phyloP scores from a whole-genome alignment of 2,329 filamentous ascomycete species.

The Trichoderma koningii region DNA sequence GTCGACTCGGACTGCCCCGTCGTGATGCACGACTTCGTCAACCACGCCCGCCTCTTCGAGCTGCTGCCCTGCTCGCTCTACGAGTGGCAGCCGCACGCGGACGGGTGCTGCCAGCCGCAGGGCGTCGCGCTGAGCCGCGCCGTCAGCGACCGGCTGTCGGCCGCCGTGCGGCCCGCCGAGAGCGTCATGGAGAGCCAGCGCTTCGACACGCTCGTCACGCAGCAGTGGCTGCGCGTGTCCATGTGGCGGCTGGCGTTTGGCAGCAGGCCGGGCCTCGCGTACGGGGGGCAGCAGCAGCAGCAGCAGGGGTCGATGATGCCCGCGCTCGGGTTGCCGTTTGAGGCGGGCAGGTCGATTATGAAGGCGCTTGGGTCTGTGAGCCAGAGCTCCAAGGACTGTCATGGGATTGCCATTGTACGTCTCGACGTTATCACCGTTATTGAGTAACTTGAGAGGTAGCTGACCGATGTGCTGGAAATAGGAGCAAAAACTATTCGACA shows the following conservation, averaged over 20 bases:
- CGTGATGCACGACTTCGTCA: conserved; percentile 41
- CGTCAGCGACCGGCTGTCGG: conserved; percentile 36
- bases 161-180: conserved; percentile 34
- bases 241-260: conserved; percentile 41
- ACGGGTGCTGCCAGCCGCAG: conserved; percentile 30
- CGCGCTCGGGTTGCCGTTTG: conserved; percentile 34
- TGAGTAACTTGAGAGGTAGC: background rate
- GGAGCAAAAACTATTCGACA: conserved; percentile 41
- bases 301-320: conserved; percentile 29
- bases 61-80: conserved; percentile 36
- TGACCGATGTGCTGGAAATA: conserved; percentile 13
- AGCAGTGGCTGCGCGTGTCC: conserved; percentile 38
- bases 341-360: conserved; percentile 39
- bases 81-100: conserved; percentile 36
- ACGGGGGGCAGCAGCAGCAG: background rate
- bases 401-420: conserved; percentile 39
- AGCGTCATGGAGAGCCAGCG: conserved; percentile 39
- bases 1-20: conserved; percentile 38
- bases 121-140: conserved; percentile 33
- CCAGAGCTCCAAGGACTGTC: conserved; percentile 37
- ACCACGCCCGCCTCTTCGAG: conserved; percentile 39
- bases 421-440: background rate
- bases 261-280: conserved; percentile 32
- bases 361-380: conserved; percentile 34
- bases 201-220: conserved; percentile 40